A percentile compares a stretch with the other conserved stretches of the same genome.
Conservation (phyloP, 208 protist species). For the Trypanosoma caninum region DNA sequence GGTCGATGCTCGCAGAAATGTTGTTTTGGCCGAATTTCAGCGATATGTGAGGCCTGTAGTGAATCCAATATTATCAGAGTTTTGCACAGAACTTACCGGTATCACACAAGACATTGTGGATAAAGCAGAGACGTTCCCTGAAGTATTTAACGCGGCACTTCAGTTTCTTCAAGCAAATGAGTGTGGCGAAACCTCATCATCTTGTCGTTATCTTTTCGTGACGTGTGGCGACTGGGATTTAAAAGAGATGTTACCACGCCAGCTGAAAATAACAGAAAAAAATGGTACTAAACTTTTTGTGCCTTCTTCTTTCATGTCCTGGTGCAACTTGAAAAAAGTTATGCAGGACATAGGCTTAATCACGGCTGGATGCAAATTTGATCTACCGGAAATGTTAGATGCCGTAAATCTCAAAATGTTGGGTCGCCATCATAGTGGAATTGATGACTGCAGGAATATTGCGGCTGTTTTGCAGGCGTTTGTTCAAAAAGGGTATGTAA, state of each 20-base stretch:
- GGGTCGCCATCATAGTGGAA: constrained; percentile 90
- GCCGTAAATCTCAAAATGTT: constrained; percentile 51
- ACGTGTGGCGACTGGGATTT: constrained; percentile 96
- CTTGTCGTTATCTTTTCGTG: constrained; percentile 77
- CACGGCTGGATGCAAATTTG: constrained; percentile 1
- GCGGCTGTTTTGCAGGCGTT: constrained; percentile 52
- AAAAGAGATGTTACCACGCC: constrained; percentile 74
- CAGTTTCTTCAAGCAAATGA: constrained; percentile 43
- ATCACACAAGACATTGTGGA: constrained; percentile 78
- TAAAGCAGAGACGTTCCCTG: constrained; percentile 43
- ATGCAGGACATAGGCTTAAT: constrained; percentile 31
- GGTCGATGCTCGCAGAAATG: constrained; percentile 45
- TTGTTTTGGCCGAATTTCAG: constrained; percentile 76
- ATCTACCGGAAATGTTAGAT: constrained; percentile 73
- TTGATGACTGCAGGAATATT: constrained; percentile 95
- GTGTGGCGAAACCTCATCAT: constrained; percentile 43
- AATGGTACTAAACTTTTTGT: constrained; percentile 18
- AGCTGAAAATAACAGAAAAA: constrained; percentile 32
- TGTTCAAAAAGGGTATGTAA: constrained; percentile 35
- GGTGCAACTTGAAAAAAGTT: constrained; percentile 90
- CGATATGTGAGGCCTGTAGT: constrained; percentile 80
- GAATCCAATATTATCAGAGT: constrained; percentile 54
- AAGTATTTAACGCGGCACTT: constrained; percentile 57
- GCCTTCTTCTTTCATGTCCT: constrained; percentile 45
- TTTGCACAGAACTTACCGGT: constrained; percentile 86